A percentile compares a stretch with the other conserved stretches of the same genome.
These are phyloP conservation scores for Pseudoscleropodium purum DNA, from an alignment of 225 moss, liverwort and hornwort species.

Conservation along the genomic window DNA sequence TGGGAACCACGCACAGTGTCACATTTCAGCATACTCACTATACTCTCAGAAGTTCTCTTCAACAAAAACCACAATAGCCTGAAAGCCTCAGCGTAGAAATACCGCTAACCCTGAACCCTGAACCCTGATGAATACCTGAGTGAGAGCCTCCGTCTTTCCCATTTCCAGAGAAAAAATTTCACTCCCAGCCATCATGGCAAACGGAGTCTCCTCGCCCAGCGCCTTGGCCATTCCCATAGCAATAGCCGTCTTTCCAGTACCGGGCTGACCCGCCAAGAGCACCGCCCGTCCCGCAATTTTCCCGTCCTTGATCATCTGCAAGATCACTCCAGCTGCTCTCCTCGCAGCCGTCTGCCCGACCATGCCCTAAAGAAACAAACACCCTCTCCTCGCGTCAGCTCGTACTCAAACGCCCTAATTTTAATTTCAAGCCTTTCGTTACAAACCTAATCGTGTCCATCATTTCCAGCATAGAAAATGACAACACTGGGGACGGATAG, in stretches of 20 bases:
- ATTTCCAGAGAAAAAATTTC: constrained; percentile 84
- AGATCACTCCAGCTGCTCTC: constrained; percentile 76
- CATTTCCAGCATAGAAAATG: not conserved
- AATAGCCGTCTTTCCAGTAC: constrained; percentile 81
- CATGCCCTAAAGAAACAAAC: constrained; percentile 48
- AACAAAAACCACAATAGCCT: not conserved
- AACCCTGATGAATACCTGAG: constrained; percentile 33
- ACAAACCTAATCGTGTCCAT: not conserved
- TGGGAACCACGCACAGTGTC: not conserved
- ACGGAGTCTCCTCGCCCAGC: constrained; percentile 80
- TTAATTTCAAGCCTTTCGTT: not conserved
- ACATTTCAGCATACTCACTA: not conserved
- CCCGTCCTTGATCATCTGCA: constrained; percentile 90
- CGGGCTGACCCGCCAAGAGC: constrained; percentile 76
- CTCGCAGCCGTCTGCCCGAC: constrained; percentile 80
- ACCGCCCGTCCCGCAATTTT: constrained; percentile 79
- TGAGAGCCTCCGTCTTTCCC: constrained; percentile 90
- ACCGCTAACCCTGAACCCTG: not conserved
- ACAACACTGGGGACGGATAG: not conserved
- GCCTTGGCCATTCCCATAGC: constrained; percentile 93
- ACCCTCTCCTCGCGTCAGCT: not conserved
- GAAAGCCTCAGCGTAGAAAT: not conserved
- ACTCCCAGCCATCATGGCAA: constrained; percentile 91
- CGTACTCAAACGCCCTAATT: not conserved
- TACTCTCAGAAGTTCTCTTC: not conserved